A percentile compares a stretch with the other conserved stretches of the same genome.
Evolutionary conservation across 768 basidiomycete species (phyloP).

Genomic region (Psilocybe tampanensis): DNA sequence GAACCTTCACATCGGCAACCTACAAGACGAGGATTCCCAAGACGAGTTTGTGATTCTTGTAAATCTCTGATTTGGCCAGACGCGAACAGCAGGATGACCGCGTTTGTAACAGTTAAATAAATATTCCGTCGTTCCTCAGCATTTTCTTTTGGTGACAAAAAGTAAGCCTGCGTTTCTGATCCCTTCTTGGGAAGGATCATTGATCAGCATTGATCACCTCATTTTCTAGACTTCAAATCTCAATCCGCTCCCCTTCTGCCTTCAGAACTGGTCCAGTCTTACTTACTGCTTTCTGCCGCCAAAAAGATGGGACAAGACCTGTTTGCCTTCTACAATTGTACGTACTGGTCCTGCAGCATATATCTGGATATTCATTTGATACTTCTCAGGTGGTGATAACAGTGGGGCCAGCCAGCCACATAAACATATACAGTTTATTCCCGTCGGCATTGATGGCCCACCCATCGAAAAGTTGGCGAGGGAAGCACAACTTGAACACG

Average conservation of each 20-base stretch:
- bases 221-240: constrained; percentile 60
- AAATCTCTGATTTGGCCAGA: constrained; percentile 8
- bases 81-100: not conserved
- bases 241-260: constrained; percentile 84
- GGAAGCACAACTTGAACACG: constrained; percentile 55
- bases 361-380: not conserved
- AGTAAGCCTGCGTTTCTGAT: constrained; percentile 41
- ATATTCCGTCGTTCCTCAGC: constrained; percentile 80
- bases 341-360: constrained; percentile 19
- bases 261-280: constrained; percentile 75
- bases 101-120: constrained; percentile 70
- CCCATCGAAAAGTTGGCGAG: constrained; percentile 78
- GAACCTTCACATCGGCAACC: constrained; percentile 74
- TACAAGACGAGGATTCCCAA: constrained; percentile 60
- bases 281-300: constrained; percentile 73
- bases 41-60: constrained; percentile 74
- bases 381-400: constrained; percentile 61
- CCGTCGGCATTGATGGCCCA: constrained; percentile 61
- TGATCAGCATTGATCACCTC: not conserved
- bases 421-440: constrained; percentile 90
- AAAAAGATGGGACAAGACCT: constrained; percentile 57
- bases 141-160: constrained; percentile 88
- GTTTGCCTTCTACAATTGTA: constrained; percentile 93
- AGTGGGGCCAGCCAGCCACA: constrained; percentile 91
- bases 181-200: not conserved